A percentile compares a stretch with the other conserved stretches of the same genome.
Evolutionary conservation across 495 filamentous ascomycete species (phyloP).

Genomic region (Xylaria intraflava): DNA sequence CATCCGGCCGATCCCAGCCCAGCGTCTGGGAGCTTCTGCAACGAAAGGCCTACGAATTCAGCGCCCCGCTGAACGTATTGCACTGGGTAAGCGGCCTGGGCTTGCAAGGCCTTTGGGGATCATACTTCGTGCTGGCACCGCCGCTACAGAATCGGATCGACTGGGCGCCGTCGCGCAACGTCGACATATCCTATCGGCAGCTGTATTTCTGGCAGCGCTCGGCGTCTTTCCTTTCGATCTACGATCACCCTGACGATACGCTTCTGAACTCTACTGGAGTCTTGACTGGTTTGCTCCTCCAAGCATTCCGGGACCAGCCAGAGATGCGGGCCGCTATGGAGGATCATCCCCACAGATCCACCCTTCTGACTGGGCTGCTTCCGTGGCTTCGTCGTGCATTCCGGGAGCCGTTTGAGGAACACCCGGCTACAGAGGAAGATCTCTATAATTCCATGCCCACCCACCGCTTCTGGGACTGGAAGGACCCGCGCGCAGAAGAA

Average conservation of each 20-base stretch:
- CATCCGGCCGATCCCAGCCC: conserved; percentile 19
- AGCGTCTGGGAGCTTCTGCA: conserved; percentile 1
- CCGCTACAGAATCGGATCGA: not conserved
- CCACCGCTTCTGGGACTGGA: too few species aligned
- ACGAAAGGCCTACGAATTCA: conserved; percentile 10
- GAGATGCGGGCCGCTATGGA: not conserved
- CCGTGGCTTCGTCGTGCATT: too few species aligned
- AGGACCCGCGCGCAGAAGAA: too few species aligned
- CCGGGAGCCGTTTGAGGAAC: not conserved
- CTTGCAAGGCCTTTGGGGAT: conserved; percentile 14
- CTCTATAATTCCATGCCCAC: too few species aligned
- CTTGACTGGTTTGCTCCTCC: not conserved
- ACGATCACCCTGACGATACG: not conserved
- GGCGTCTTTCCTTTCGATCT: not conserved
- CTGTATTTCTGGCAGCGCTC: not conserved
- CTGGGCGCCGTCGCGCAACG: not conserved
- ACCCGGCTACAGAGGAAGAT: too few species aligned
- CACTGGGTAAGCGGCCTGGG: conserved; percentile 14
- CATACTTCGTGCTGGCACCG: conserved; percentile 17
- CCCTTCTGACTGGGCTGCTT: not conserved
- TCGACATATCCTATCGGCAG: not conserved
- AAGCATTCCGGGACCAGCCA: not conserved
- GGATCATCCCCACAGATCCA: not conserved
- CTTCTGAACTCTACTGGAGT: not conserved
- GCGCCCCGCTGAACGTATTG: not conserved